phyloP scores from a whole-genome alignment of 306 rosid genomes.

The Medicago arabica region DNA sequence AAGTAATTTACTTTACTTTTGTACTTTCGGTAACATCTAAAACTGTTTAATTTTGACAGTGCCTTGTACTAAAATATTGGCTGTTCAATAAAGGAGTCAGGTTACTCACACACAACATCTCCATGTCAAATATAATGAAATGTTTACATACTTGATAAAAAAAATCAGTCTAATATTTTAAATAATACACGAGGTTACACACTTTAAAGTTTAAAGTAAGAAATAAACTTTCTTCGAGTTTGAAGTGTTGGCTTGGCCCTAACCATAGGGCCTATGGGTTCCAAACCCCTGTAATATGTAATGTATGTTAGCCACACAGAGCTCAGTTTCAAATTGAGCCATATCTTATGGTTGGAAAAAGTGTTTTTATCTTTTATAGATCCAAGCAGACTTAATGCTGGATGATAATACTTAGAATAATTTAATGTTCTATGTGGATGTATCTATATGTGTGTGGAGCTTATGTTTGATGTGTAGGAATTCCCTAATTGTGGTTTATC shows the following conservation, averaged over 20 bases:
- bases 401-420: constrained; percentile 25
- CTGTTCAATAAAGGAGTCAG: not conserved
- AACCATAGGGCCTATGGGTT: too few species aligned
- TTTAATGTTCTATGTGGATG: constrained; percentile 16
- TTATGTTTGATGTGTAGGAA: constrained; percentile 10
- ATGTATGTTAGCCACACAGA: not conserved
- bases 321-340: constrained; percentile 2
- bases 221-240: too few species aligned
- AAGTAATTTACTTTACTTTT: not conserved
- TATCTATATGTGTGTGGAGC: constrained; percentile 19
- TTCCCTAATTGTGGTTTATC: constrained; percentile 11
- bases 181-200: too few species aligned
- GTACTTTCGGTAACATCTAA: not conserved
- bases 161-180: not conserved
- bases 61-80: not conserved
- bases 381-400: not conserved
- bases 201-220: too few species aligned
- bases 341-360: not conserved
- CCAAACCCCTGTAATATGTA: too few species aligned
- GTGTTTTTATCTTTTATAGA: constrained; percentile 23
- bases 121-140: not conserved
- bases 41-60: not conserved
- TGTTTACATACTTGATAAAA: not conserved
- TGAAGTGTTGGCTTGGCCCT: too few species aligned
- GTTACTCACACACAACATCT: not conserved